Percentiles rank a stretch among this genome's conserved stretches.
These are phyloP conservation scores for Gryganskiella cystojenkinii DNA, from an alignment of 192 early-diverging fungal species.

Conservation along the genomic window DNA sequence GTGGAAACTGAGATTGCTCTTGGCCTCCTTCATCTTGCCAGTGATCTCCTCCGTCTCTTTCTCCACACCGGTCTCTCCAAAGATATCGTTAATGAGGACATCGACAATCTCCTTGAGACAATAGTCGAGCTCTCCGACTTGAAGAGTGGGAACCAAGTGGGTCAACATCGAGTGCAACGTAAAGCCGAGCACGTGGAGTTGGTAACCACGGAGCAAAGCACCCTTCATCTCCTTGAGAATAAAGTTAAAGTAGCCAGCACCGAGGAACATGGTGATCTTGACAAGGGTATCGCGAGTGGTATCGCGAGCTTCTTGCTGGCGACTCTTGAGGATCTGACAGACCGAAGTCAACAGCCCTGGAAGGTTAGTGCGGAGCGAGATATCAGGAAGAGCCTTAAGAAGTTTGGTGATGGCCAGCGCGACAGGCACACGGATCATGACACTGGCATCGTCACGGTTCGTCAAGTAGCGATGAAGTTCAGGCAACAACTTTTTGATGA, in stretches of 20 bases:
- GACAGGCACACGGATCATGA: constrained; percentile 86
- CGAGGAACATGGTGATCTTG: constrained; percentile 87
- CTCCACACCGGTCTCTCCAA: constrained; percentile 90
- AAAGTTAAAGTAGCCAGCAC: constrained; percentile 86
- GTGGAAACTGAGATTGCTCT: constrained; percentile 84
- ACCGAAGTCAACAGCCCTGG: constrained; percentile 89
- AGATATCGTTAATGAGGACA: constrained; percentile 90
- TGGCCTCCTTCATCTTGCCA: constrained; percentile 92
- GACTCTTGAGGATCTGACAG: constrained; percentile 86
- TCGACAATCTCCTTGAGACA: constrained; percentile 76
- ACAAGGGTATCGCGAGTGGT: constrained; percentile 86
- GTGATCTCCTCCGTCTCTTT: constrained; percentile 91
- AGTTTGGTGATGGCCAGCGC: constrained; percentile 87
- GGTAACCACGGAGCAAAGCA: constrained; percentile 85
- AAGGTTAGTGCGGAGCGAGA: constrained; percentile 81
- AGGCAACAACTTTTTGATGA: constrained; percentile 86
- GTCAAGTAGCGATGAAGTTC: constrained; percentile 81
- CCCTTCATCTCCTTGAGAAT: constrained; percentile 86
- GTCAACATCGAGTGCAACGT: constrained; percentile 89
- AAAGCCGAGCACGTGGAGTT: constrained; percentile 95
- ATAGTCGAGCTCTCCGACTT: constrained; percentile 82
- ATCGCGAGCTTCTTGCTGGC: constrained; percentile 87
- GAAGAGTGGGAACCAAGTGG: constrained; percentile 66
- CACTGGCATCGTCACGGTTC: constrained; percentile 77
- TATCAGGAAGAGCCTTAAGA: constrained; percentile 81